Conservation (phyloP, 1,284 basidiomycete genomes). For the Microbotryum violaceum region DNA sequence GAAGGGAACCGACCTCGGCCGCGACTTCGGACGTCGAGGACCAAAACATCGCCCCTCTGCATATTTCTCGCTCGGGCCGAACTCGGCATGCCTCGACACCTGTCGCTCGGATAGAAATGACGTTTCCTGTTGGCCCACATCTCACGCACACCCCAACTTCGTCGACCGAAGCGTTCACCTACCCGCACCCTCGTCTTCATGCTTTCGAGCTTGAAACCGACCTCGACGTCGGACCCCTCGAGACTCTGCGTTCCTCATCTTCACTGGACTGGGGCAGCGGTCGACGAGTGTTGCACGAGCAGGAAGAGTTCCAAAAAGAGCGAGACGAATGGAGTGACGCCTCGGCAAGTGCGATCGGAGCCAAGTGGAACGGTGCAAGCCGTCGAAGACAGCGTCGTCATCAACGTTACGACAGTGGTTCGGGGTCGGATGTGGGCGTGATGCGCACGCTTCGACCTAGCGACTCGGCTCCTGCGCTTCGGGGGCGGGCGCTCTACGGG, state of each 20-base stretch:
- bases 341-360: conserved; percentile 8
- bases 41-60: too few relatives aligned
- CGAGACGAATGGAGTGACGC: conserved; percentile 20
- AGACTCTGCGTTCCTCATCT: background rate
- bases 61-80: too few relatives aligned
- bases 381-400: background rate
- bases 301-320: conserved; percentile 10
- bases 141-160: background rate
- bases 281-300: conserved; percentile 15
- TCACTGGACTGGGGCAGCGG: conserved; percentile 10
- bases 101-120: background rate
- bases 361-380: background rate
- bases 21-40: too few relatives aligned
- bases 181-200: conserved; percentile 2
- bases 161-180: background rate
- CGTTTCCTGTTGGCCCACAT: background rate
- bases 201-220: background rate
- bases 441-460: background rate
- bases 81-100: too few relatives aligned
- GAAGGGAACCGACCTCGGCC: too few relatives aligned
- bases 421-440: background rate
- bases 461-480: background rate
- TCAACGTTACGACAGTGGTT: background rate
- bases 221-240: background rate
- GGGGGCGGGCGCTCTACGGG: background rate